Percentiles rank a stretch among this genome's conserved stretches.
Evolutionary conservation across 2,329 filamentous ascomycete genomes (phyloP).

Genomic region (Colletotrichum graminicola): DNA sequence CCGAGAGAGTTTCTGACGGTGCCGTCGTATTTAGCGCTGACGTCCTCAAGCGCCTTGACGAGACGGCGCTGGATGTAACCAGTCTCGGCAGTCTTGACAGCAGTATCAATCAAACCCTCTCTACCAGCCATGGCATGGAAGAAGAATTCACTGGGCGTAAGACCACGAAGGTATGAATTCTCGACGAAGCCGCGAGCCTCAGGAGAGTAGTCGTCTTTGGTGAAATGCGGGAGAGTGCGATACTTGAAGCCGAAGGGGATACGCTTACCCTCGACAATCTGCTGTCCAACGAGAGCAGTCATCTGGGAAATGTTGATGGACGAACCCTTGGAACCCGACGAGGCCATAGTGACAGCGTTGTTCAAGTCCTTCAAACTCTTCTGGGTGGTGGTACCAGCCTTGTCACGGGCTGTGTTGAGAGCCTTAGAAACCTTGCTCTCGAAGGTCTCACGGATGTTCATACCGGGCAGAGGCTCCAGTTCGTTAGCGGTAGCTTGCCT

Average conservation of each 20-base stretch:
- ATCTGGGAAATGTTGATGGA: slow-evolving; percentile 99
- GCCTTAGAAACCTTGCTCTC: slow-evolving; percentile 97
- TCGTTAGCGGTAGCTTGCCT: slow-evolving; percentile 84
- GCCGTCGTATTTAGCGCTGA: slow-evolving; percentile 97
- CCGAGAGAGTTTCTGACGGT: slow-evolving; percentile 97
- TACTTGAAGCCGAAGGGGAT: slow-evolving; percentile 99
- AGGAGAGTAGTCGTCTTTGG: slow-evolving; percentile 98
- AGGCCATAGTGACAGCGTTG: slow-evolving; percentile 96
- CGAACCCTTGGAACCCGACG: slow-evolving; percentile 97
- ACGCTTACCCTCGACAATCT: slow-evolving; percentile 98
- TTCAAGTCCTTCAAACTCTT: slow-evolving; percentile 95
- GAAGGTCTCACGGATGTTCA: slow-evolving; percentile 98
- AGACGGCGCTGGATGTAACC: slow-evolving; percentile 99
- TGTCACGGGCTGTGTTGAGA: slow-evolving; percentile 94
- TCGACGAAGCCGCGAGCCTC: slow-evolving; percentile 98
- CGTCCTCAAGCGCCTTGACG: slow-evolving; percentile 97
- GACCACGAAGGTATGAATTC: slow-evolving; percentile 95
- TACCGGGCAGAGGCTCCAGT: slow-evolving; percentile 93
- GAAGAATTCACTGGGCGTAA: slow-evolving; percentile 97
- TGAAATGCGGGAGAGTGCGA: slow-evolving; percentile 95
- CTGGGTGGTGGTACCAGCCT: slow-evolving; percentile 92
- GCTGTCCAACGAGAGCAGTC: slow-evolving; percentile 97
- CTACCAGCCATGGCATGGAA: slow-evolving; percentile 99
- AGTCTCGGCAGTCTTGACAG: slow-evolving; percentile 98
- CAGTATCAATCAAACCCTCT: slow-evolving; percentile 99